phyloP scores from a whole-genome alignment of 345 rosid genomes.

The Citrus cavaleriei region DNA sequence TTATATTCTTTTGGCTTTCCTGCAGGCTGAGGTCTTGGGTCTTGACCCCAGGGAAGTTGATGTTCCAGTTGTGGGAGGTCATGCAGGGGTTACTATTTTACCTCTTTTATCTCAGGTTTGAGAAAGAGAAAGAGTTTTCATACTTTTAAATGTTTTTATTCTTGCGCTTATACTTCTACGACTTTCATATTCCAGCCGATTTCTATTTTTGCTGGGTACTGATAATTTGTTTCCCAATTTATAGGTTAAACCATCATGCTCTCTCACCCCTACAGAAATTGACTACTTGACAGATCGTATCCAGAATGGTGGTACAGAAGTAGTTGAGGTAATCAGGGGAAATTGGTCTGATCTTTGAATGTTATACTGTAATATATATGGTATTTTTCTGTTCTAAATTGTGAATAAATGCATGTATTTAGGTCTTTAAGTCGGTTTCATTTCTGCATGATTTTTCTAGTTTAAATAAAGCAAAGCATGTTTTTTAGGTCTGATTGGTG shows the following conservation, averaged over 20 bases:
- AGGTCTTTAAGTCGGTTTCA: neutral
- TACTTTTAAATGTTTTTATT: neutral
- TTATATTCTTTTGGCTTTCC: slow-evolving; percentile 1
- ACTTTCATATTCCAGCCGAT: neutral
- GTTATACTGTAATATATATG: neutral
- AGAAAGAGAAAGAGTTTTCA: neutral
- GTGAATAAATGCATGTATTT: neutral
- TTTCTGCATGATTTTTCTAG: neutral
- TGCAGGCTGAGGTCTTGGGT: slow-evolving; percentile 75
- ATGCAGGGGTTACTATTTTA: slow-evolving; percentile 76
- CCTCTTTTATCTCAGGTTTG: slow-evolving; percentile 82
- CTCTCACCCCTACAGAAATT: slow-evolving; percentile 74
- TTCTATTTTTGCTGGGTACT: neutral
- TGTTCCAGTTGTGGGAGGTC: slow-evolving; percentile 86
- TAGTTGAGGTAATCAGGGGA: slow-evolving; percentile 65
- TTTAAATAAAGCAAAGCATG: neutral
- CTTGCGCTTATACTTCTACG: neutral
- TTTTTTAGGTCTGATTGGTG: neutral
- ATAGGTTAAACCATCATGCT: slow-evolving; percentile 82
- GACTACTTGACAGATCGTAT: slow-evolving; percentile 85
- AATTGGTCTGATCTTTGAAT: neutral
- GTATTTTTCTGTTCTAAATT: neutral
- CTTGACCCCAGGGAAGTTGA: slow-evolving; percentile 76
- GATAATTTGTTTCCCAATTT: neutral
- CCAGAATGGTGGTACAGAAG: slow-evolving; percentile 98